Conservation (phyloP, 1,284 basidiomycete species). For the Ustilago xerochloae region DNA sequence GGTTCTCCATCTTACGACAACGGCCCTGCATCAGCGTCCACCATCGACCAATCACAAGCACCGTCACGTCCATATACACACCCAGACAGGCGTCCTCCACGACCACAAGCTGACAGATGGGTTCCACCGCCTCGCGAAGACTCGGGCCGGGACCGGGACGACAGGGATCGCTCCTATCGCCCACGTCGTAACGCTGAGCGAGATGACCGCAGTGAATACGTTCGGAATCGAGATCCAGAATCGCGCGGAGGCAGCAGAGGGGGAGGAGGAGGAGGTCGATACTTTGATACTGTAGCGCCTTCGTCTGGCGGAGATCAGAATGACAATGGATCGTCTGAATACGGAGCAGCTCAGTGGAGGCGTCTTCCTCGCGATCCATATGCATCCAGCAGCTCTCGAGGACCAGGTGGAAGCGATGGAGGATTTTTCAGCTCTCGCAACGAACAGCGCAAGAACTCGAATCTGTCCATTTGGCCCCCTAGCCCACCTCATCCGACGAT, state of each 20-base stretch:
- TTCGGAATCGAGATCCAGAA: constrained; percentile 6
- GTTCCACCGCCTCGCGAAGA: constrained; percentile 39
- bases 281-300: constrained; percentile 20
- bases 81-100: constrained; percentile 36
- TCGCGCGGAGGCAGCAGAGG: too few relatives aligned
- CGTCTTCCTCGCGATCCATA: constrained; percentile 42
- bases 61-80: constrained; percentile 24
- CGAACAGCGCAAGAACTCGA: constrained; percentile 54
- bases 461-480: constrained; percentile 55
- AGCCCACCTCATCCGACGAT: constrained; percentile 46
- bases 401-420: constrained; percentile 13
- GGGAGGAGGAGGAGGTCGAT: constrained; percentile 12
- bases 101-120: constrained; percentile 39
- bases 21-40: constrained; percentile 7
- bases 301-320: too few relatives aligned
- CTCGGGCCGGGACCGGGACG: neutral
- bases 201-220: constrained; percentile 5
- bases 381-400: constrained; percentile 22
- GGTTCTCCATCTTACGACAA: constrained; percentile 27
- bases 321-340: constrained; percentile 15
- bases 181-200: constrained; percentile 6
- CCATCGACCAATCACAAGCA: constrained; percentile 7
- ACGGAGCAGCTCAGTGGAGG: constrained; percentile 44
- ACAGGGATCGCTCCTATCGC: constrained; percentile 7
- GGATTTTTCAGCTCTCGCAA: constrained; percentile 48